Evolutionary conservation across 2,329 filamentous ascomycete genomes (phyloP), one percentile per base, ranked within the genome.

Genomic region (Trichoderma sp.): DNA sequence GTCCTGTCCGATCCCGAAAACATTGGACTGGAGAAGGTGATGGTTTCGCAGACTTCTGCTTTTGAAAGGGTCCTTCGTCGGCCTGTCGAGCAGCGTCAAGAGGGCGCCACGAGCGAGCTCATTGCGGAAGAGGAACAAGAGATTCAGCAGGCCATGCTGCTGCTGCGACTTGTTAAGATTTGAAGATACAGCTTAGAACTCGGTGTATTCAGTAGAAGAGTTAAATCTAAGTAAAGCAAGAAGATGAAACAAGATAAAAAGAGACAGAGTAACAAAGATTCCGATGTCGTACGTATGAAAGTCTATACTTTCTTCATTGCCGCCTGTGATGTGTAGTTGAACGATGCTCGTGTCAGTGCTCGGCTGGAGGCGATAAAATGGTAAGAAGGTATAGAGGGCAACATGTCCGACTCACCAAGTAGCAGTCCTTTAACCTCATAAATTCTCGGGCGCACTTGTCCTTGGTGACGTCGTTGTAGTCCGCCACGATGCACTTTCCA

Each of bases 401-500:
- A 26, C 19, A 19, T 4, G 21, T 43, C 1, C 0, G 9, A 56
- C 60, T 14, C 47, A 65, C 39, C 21, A 51, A 15, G 24, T 92
- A 96, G 74, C 94, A 98, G 70, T 96, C 83, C 76, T 96, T 97
- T 56, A 98, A 77, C 69, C 81, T 87, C 77, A 95, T 81, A 71
- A 99, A 98, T 74, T 97, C 93, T 65, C 87, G 87, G 5, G 84
- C 83, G 74, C 95, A 99, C 82, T 95, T 95, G 74, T 97, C 92
- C 74, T 96, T 96, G 71, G 93, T 86, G 3, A 97, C 87, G 4
- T 92, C 87, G 74, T 94, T 94, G 78, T 96, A 98, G 74, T 98
- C 94, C 45, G 87, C 86, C 58, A 94, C 85, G 69, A 99, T 88
- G 75, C 95, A 99, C 81, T 93, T 93, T 70, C 94, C 95, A 74